Conservation (phyloP, 129 eudicot genomes). For the Arctium minus region DNA sequence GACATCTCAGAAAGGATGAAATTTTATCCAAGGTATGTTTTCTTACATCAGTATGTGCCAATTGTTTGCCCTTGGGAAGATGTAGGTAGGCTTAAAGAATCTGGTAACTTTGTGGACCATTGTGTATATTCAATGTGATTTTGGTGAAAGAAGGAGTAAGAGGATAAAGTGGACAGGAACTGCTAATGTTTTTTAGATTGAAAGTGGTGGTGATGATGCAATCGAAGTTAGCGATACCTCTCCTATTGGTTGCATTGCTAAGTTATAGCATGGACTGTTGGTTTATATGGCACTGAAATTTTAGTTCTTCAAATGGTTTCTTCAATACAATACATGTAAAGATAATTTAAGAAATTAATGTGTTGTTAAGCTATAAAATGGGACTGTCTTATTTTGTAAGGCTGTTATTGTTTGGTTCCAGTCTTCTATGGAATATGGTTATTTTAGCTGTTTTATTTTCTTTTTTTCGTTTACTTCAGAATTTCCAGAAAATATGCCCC, state of each 20-base stretch:
- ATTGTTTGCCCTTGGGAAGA: too few relatives aligned
- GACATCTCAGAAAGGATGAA: not conserved
- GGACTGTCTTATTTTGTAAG: not conserved
- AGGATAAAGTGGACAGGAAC: too few relatives aligned
- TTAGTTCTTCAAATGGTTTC: not conserved
- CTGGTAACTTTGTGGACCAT: not conserved
- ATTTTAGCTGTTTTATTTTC: not conserved
- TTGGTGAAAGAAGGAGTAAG: not conserved
- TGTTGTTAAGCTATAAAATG: not conserved
- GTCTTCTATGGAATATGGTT: not conserved
- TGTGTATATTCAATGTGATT: not conserved
- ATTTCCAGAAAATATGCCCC: conserved; percentile 33
- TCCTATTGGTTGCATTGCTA: not conserved
- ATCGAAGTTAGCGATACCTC: too few relatives aligned
- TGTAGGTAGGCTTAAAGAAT: not conserved
- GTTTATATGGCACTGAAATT: not conserved
- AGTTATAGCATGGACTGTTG: not conserved
- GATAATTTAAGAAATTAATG: not conserved
- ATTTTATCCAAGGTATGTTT: too few relatives aligned
- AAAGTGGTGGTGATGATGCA: not conserved
- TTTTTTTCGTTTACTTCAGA: not conserved
- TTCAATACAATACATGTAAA: not conserved
- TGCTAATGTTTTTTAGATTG: too few relatives aligned
- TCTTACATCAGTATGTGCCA: too few relatives aligned
- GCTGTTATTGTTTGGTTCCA: not conserved